Percentiles rank a stretch among this genome's conserved stretches.
These are phyloP conservation scores for Mangifera indica DNA, from an alignment of 345 rosid species.

Conservation along the genomic window DNA sequence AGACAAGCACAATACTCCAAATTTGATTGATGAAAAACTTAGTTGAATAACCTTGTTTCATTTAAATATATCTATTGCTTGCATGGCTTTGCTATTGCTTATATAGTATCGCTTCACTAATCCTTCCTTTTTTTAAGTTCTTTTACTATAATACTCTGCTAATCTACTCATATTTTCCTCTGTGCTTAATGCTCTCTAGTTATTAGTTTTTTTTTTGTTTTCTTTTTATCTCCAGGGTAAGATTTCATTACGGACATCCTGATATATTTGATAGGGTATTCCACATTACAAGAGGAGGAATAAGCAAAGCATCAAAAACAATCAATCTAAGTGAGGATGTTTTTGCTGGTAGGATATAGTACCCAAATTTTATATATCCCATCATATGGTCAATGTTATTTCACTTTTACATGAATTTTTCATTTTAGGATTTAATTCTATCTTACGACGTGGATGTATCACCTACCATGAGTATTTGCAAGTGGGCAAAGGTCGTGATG, in stretches of 20 bases:
- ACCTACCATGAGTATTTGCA: slow-evolving; percentile 88
- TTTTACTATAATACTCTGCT: background rate
- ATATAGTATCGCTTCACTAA: background rate
- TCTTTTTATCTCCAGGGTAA: slow-evolving; percentile 53
- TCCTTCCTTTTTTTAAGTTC: slow-evolving; percentile 7
- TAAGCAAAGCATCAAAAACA: slow-evolving; percentile 96
- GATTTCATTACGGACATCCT: slow-evolving; percentile 98
- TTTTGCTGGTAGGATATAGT: slow-evolving; percentile 64
- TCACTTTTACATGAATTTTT: slow-evolving; percentile 21
- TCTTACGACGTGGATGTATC: slow-evolving; percentile 73
- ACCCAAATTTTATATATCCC: slow-evolving; percentile 14
- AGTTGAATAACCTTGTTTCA: background rate
- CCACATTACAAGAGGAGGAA: slow-evolving; percentile 96
- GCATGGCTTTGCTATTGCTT: background rate
- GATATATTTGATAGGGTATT: slow-evolving; percentile 91
- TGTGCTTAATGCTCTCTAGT: slow-evolving; percentile 7
- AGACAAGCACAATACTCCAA: background rate
- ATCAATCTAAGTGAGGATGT: slow-evolving; percentile 92
- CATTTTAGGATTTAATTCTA: slow-evolving; percentile 74
- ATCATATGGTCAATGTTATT: slow-evolving; percentile 12
- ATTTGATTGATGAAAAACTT: background rate
- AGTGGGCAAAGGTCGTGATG: slow-evolving; percentile 99
- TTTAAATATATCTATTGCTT: background rate
- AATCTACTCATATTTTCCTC: background rate
- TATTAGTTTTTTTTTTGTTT: slow-evolving; percentile 4